phyloP scores from a whole-genome alignment of 257 asterid species.

The Nicotiana tomentosiformis region DNA sequence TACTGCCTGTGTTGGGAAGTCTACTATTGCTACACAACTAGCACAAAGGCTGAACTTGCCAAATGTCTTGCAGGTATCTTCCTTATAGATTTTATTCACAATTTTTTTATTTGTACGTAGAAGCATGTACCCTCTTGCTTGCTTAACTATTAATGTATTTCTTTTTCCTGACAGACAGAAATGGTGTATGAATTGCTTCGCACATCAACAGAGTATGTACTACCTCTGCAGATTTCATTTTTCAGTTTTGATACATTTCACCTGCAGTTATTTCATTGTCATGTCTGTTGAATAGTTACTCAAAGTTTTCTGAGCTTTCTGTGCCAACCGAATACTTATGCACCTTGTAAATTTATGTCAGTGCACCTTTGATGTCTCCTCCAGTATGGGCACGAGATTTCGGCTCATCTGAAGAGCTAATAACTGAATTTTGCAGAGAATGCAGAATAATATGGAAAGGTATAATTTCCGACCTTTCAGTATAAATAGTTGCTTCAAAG shows the following conservation, averaged over 20 bases:
- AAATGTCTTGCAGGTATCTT: slow-evolving; percentile 78
- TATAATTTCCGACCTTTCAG: slow-evolving; percentile 11
- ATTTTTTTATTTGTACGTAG: neutral
- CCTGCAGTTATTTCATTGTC: neutral
- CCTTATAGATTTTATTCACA: slow-evolving; percentile 5
- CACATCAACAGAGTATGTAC: slow-evolving; percentile 88
- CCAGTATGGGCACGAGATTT: slow-evolving; percentile 93
- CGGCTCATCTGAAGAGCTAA: slow-evolving; percentile 76
- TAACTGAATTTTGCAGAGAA: slow-evolving; percentile 92
- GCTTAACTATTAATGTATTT: slow-evolving; percentile 19
- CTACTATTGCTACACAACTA: slow-evolving; percentile 93
- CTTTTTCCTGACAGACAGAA: slow-evolving; percentile 68
- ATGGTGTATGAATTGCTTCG: slow-evolving; percentile 95
- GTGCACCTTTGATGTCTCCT: slow-evolving; percentile 86
- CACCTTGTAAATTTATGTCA: slow-evolving; percentile 28
- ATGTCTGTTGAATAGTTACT: neutral
- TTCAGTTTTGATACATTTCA: neutral
- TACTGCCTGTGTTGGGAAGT: slow-evolving; percentile 94
- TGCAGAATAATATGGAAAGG: slow-evolving; percentile 97
- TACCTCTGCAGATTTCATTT: neutral
- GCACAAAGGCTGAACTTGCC: slow-evolving; percentile 95
- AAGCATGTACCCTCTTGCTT: neutral
- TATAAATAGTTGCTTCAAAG: slow-evolving; percentile 2
- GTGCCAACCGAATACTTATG: slow-evolving; percentile 8
- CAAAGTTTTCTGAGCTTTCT: neutral